Percentiles rank a stretch among this genome's conserved stretches.
These are phyloP conservation scores for Magnolia kwangsiensis DNA, from an alignment of 164 flowering plant genomes.

Conservation along the genomic window DNA sequence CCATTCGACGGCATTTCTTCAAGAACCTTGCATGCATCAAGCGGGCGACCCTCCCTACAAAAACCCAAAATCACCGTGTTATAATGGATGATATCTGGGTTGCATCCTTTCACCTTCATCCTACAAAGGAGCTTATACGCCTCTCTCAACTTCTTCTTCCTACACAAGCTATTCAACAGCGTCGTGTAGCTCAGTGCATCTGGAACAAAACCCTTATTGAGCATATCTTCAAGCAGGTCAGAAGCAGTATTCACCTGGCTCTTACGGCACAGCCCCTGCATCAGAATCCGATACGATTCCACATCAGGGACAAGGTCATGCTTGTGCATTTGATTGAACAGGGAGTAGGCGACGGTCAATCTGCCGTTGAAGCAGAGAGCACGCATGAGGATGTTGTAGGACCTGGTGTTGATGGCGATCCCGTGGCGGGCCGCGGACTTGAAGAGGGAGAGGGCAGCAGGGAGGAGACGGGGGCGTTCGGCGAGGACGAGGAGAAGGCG, in stretches of 20 bases:
- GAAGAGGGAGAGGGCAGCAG: conserved; percentile 64
- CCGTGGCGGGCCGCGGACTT: conserved; percentile 41
- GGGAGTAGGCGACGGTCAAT: conserved; percentile 61
- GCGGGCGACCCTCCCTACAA: conserved; percentile 72
- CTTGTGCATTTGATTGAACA: conserved; percentile 78
- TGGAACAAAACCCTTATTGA: conserved; percentile 89
- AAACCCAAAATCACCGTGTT: conserved; percentile 77
- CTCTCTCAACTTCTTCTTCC: conserved; percentile 85
- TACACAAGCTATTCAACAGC: conserved; percentile 82
- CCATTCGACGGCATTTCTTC: conserved; percentile 76
- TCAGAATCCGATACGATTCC: conserved; percentile 71
- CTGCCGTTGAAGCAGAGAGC: conserved; percentile 60
- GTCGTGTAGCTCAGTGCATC: conserved; percentile 73
- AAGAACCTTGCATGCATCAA: conserved; percentile 76
- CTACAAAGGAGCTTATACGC: conserved; percentile 95
- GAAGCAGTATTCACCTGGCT: conserved; percentile 72
- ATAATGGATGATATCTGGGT: conserved; percentile 86
- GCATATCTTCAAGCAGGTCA: conserved; percentile 81
- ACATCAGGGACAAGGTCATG: conserved; percentile 66
- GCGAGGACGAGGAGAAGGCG: conserved; percentile 50
- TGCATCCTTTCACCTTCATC: conserved; percentile 90
- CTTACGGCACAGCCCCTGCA: conserved; percentile 86
- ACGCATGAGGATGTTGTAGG: conserved; percentile 74
- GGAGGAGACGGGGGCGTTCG: conserved; percentile 35
- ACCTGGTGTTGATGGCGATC: conserved; percentile 43